A percentile compares a stretch with the other conserved stretches of the same genome.
phyloP scores from a whole-genome alignment of 2,329 filamentous ascomycete species.

The Shiraia sp. region DNA sequence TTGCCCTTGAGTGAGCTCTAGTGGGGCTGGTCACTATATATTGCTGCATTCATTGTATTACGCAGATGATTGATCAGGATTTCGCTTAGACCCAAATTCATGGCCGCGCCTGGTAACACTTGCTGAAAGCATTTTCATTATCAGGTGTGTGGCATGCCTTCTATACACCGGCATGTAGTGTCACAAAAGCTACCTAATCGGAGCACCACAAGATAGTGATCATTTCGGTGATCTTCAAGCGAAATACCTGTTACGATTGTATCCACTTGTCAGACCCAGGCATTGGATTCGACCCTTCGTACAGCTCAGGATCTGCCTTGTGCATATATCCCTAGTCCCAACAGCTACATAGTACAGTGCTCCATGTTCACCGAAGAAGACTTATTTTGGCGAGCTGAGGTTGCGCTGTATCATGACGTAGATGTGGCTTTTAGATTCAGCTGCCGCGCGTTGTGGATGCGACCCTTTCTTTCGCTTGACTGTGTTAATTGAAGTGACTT shows the following conservation, averaged over 20 bases:
- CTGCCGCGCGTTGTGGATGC: constrained; percentile 2
- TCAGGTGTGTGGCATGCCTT: not conserved
- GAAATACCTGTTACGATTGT: constrained; percentile 2
- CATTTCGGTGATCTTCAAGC: constrained; percentile 7
- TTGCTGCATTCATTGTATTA: not conserved
- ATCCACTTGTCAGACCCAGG: constrained; percentile 7
- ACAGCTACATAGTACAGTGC: too few relatives aligned
- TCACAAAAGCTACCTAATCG: not conserved
- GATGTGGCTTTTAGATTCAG: not conserved
- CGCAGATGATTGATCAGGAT: too few relatives aligned
- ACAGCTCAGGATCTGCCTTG: constrained; percentile 1
- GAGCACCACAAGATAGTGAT: constrained; percentile 9
- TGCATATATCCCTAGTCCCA: not conserved
- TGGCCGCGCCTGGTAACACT: too few relatives aligned
- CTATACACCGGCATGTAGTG: not conserved
- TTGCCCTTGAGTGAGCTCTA: constrained; percentile 1
- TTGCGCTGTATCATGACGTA: not conserved
- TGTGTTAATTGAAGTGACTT: too few relatives aligned
- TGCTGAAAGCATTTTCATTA: too few relatives aligned
- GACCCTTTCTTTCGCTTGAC: too few relatives aligned
- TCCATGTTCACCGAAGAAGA: constrained; percentile 2
- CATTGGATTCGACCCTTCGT: constrained; percentile 10
- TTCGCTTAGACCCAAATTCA: too few relatives aligned
- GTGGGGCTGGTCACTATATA: too few relatives aligned
- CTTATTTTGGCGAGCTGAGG: not conserved